A percentile compares a stretch with the other conserved stretches of the same genome.
These are phyloP conservation scores for Xylaria multiplex DNA, from an alignment of 2,329 filamentous ascomycete species.

Conservation along the genomic window DNA sequence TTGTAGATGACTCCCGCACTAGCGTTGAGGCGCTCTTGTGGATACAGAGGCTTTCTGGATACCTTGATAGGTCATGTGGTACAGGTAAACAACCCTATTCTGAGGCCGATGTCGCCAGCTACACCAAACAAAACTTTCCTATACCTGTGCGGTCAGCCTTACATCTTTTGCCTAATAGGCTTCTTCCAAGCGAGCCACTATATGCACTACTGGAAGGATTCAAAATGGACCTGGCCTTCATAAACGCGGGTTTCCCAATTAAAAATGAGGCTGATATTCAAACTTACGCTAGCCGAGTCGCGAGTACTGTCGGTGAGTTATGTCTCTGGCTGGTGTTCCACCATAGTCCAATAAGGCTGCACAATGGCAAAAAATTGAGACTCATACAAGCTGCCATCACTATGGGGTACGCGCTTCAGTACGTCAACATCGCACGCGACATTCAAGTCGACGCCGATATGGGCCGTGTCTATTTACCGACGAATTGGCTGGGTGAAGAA, in stretches of 20 bases:
- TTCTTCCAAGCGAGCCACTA: conserved; percentile 68
- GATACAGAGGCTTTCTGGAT: conserved; percentile 67
- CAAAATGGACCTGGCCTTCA: conserved; percentile 72
- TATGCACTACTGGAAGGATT: conserved; percentile 74
- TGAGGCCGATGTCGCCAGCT: conserved; percentile 44
- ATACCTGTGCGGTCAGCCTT: conserved; percentile 63
- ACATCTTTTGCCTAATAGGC: conserved; percentile 65
- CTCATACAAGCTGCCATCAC: conserved; percentile 66
- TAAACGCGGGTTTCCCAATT: conserved; percentile 62
- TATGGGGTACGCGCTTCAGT: conserved; percentile 81
- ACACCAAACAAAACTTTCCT: conserved; percentile 63
- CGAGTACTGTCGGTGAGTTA: conserved; percentile 76
- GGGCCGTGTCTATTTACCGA: conserved; percentile 74
- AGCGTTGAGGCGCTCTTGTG: conserved; percentile 64
- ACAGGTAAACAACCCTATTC: conserved; percentile 44
- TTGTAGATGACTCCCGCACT: conserved; percentile 72
- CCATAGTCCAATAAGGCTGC: conserved; percentile 56
- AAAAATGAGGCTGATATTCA: conserved; percentile 66
- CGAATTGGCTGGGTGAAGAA: conserved; percentile 69
- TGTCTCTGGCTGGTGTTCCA: conserved; percentile 74
- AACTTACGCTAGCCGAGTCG: conserved; percentile 73
- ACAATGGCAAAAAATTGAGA: conserved; percentile 49
- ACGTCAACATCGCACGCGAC: conserved; percentile 80
- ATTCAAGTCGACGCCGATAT: conserved; percentile 73
- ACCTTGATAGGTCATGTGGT: conserved; percentile 64